Evolutionary conservation across 2,329 filamentous ascomycete species (phyloP).

Genomic region (Xylariaceae sp.): DNA sequence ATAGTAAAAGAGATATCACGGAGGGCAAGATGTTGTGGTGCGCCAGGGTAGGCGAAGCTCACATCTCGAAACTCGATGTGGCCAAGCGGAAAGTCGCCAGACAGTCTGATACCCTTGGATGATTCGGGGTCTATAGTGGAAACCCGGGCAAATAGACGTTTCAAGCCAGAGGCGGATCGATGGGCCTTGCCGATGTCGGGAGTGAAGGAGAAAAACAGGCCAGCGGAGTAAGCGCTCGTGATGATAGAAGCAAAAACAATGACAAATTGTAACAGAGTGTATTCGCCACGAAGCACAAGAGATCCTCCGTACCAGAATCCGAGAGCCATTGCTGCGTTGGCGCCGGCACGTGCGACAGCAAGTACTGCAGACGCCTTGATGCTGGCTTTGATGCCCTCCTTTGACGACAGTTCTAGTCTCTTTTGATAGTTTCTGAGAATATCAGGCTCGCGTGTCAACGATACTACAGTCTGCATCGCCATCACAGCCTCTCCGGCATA

Average conservation of each 20-base stretch:
- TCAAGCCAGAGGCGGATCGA: too few species aligned
- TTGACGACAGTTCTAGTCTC: too few species aligned
- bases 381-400: too few species aligned
- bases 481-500: too few species aligned
- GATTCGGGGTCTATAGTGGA: too few species aligned
- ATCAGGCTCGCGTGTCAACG: too few species aligned
- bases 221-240: background rate
- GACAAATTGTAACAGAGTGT: background rate
- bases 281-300: background rate
- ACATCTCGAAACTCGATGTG: conserved; percentile 31
- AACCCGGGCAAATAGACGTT: too few species aligned
- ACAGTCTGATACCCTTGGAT: background rate
- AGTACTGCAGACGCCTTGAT: too few species aligned
- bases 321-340: too few species aligned
- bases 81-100: conserved; percentile 1
- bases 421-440: too few species aligned
- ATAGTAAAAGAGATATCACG: conserved; percentile 28
- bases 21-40: conserved; percentile 33
- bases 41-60: conserved; percentile 44
- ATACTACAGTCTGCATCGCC: too few species aligned
- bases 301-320: background rate
- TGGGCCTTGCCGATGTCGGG: background rate
- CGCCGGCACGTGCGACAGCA: too few species aligned
- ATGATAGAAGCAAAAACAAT: background rate
- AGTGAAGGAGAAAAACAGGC: background rate